phyloP scores from a whole-genome alignment of 495 filamentous ascomycete genomes.

The Usnea hakonensis region DNA sequence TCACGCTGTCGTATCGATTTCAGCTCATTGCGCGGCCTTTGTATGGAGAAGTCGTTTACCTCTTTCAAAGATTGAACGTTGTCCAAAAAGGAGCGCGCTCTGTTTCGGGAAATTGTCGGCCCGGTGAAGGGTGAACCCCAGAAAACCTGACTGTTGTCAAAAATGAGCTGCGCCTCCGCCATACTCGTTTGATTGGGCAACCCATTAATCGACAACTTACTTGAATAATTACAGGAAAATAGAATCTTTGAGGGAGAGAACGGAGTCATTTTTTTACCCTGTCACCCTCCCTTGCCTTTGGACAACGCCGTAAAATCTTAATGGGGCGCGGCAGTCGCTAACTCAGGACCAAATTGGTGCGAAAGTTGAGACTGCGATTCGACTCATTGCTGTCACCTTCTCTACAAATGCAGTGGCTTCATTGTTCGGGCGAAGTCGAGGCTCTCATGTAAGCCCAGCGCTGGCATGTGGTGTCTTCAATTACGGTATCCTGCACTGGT shows the following conservation, averaged over 20 bases:
- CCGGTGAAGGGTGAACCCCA: not conserved
- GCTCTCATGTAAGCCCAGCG: not conserved
- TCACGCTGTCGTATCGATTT: not conserved
- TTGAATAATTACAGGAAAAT: no score
- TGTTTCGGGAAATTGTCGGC: conserved; percentile 3
- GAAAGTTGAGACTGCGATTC: not conserved
- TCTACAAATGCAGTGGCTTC: not conserved
- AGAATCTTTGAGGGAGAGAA: no score
- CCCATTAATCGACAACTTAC: no score
- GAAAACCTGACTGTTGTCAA: conserved; percentile 7
- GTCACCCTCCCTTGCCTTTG: not conserved
- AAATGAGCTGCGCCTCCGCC: not conserved
- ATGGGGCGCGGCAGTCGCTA: not conserved
- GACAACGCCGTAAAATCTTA: not conserved
- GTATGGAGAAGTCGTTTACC: not conserved
- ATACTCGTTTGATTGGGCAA: not conserved
- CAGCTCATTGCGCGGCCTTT: not conserved
- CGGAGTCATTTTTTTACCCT: not conserved
- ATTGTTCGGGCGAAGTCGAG: not conserved
- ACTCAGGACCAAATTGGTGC: not conserved
- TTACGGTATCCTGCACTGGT: not conserved
- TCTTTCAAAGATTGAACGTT: not conserved
- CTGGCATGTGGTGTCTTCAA: not conserved
- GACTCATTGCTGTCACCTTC: not conserved
- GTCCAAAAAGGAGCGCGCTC: not conserved